Base-by-base conservation (phyloP, 176 grass and related monocot species). In the Aegilops umbellulata region DNA sequence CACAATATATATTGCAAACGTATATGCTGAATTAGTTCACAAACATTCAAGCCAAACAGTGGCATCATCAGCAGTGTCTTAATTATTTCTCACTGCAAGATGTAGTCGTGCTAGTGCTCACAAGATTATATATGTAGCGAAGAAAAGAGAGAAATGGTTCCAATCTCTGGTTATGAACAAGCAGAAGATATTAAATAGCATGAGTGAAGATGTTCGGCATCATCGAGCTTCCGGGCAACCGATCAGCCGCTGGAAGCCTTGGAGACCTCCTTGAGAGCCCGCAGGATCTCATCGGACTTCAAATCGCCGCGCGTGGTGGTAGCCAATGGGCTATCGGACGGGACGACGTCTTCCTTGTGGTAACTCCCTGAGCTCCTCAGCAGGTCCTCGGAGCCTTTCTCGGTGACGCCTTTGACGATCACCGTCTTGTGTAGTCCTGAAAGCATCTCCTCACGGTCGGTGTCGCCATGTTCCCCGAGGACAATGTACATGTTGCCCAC, bases 401-500 rank as follows among this genome's bases (percentile, higher is more conserved):
- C 92, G 1, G 91, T 95, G n/a, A 91, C 79, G 2, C 94, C 90
- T 39, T 90, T 90, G 27, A 99, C 35, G 70, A 94, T 90, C 66
- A 99, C 77, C 0, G 97, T 96, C 88, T 99, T 99, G 88, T 99
- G 97, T 30, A 88, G 74, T 8, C 97, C 97, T 10, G 94, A 87
- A 0, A 96, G 79, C 58, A 99, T 79, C 90, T 92, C 97, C 74
- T 99, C 97, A 1, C 86, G 76, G 27, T 99, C 97, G 6, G 94
- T 90, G 80, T 99, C 97, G 0, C 97, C 94, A 26, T 78, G 91
- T 2, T 99, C 92, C 7, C 97, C 94, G 2, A 86, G 69, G 22
- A 99, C 87, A 78, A 99, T 79, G 60, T 93, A 99, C 94, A 99
- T 99, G 87, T 94, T 99, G 1, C 70, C 86, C 58, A 99, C 90